These are phyloP conservation scores for Neurospora sp. DNA, from an alignment of 495 filamentous ascomycete genomes.

Conservation along the genomic window DNA sequence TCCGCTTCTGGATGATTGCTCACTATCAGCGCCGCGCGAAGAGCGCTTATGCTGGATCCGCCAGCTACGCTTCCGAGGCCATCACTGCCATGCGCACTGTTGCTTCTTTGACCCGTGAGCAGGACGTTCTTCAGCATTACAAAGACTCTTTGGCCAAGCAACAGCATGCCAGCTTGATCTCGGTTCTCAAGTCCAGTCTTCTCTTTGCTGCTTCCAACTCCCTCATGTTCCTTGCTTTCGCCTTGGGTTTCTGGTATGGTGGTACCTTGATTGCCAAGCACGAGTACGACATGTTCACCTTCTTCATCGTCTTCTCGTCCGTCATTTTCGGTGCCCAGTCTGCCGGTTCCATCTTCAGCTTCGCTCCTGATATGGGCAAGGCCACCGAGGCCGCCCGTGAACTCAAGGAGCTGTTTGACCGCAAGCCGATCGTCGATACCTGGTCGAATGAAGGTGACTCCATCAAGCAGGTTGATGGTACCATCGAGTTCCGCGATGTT, in stretches of 20 bases:
- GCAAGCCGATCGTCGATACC: constrained; percentile 28
- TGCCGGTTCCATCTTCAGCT: constrained; percentile 29
- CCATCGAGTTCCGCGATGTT: constrained; percentile 50
- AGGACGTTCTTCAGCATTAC: constrained; percentile 68
- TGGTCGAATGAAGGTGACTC: constrained; percentile 68
- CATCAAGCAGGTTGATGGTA: constrained; percentile 41
- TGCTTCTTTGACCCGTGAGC: constrained; percentile 50
- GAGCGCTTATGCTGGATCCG: constrained; percentile 61
- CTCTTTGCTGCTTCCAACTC: constrained; percentile 76
- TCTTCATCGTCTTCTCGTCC: constrained; percentile 70
- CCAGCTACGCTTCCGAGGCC: constrained; percentile 80
- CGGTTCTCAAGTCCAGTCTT: constrained; percentile 24
- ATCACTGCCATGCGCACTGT: constrained; percentile 85
- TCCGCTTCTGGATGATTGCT: constrained; percentile 62
- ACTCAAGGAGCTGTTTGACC: constrained; percentile 32
- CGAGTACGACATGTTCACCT: constrained; percentile 67
- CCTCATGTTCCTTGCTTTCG: constrained; percentile 70
- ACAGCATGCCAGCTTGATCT: constrained; percentile 20
- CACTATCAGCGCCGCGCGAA: constrained; percentile 67
- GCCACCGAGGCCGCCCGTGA: constrained; percentile 24
- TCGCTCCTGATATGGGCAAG: constrained; percentile 32
- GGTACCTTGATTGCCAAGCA: constrained; percentile 61
- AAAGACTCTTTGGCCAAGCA: constrained; percentile 16
- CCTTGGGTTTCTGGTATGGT: constrained; percentile 76
- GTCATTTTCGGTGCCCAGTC: constrained; percentile 32